Percentiles rank a stretch among this genome's conserved stretches.
These are phyloP conservation scores for Scleromitrula shiraiana DNA, from an alignment of 2,329 filamentous ascomycete species.

Conservation along the genomic window DNA sequence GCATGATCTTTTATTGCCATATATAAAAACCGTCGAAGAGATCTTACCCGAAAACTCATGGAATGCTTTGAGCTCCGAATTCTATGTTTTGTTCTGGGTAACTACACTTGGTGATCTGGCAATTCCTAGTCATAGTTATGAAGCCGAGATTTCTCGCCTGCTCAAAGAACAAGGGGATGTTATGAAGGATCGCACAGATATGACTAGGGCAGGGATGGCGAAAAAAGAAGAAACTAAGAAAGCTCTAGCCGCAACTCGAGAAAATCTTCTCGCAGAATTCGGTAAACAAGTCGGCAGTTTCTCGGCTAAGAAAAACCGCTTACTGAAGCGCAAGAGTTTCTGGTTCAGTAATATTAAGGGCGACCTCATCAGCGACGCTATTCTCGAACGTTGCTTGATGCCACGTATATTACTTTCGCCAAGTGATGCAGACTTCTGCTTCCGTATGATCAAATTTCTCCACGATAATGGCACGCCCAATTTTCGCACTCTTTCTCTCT, in stretches of 20 bases:
- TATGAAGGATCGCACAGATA: slow-evolving; percentile 64
- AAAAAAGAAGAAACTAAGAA: slow-evolving; percentile 65
- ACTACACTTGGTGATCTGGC: slow-evolving; percentile 74
- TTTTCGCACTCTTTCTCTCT: slow-evolving; percentile 77
- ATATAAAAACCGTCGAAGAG: slow-evolving; percentile 61
- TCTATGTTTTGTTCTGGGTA: slow-evolving; percentile 91
- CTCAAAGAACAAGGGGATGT: slow-evolving; percentile 60
- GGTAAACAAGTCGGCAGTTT: slow-evolving; percentile 61
- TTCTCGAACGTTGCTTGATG: slow-evolving; percentile 89
- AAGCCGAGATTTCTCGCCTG: slow-evolving; percentile 62
- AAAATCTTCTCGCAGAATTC: slow-evolving; percentile 65
- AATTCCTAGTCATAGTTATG: slow-evolving; percentile 70
- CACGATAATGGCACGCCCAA: slow-evolving; percentile 78
- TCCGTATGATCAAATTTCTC: slow-evolving; percentile 77
- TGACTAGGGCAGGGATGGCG: slow-evolving; percentile 55
- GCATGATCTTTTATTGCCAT: slow-evolving; percentile 63
- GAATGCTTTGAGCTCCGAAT: slow-evolving; percentile 65
- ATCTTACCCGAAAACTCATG: slow-evolving; percentile 56
- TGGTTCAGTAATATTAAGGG: slow-evolving; percentile 68
- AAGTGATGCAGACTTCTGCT: slow-evolving; percentile 81
- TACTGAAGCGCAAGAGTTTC: slow-evolving; percentile 65
- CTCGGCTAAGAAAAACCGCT: slow-evolving; percentile 56
- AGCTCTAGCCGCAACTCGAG: slow-evolving; percentile 58
- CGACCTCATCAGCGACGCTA: slow-evolving; percentile 60
- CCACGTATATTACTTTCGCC: slow-evolving; percentile 78